Base-by-base conservation (phyloP, 1,284 basidiomycete species). In the Chiua sp. region DNA sequence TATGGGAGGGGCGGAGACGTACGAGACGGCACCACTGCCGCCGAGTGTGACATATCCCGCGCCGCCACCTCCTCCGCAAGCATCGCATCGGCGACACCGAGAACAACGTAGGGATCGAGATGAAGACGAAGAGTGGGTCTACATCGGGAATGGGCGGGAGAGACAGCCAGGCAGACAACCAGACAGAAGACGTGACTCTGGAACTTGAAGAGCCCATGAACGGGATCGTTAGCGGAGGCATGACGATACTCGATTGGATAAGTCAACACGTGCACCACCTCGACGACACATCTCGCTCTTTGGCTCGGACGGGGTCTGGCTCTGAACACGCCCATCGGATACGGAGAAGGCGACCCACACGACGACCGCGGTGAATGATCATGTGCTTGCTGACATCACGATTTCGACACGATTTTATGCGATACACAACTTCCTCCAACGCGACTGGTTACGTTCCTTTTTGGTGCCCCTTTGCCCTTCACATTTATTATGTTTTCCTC, bases 1-100 rank as follows among this genome's bases (percentile, higher is more conserved):
- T n/a, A 8, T 8, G 37, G 37, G 37, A 16, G 18, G 4, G 16
- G 37, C 37, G 37, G 60, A 52, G 37, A 26, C 4, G 30, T 77
- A 79, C 42, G 76, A 77, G 39, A 55, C 65, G 2, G 68, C 75
- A 35, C 77, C 75, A 5, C 22, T 77, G 20, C 77, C 77, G 1
- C 54, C 42, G 2, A 75, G 73, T 2, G 53, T 77, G 30, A 58
- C 56, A 52, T 77, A 77, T 47, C 75, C 75, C 2, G 61, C 60
- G 2, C 68, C 77, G n/a, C 77, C 75, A 3, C 8, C 23, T 1
- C 73, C 73, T 18, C 63, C 65, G 6, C 63, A 61, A 6, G 66
- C 73, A 42, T 72, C 74, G 2, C 70, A 75, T 56, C 51, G 51
- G 37, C 56, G n/a, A 7, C 42, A 62, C 37, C 35, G 49, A 33